Conservation (phyloP, 106 monocot species). For the Iris macrosiphon region DNA sequence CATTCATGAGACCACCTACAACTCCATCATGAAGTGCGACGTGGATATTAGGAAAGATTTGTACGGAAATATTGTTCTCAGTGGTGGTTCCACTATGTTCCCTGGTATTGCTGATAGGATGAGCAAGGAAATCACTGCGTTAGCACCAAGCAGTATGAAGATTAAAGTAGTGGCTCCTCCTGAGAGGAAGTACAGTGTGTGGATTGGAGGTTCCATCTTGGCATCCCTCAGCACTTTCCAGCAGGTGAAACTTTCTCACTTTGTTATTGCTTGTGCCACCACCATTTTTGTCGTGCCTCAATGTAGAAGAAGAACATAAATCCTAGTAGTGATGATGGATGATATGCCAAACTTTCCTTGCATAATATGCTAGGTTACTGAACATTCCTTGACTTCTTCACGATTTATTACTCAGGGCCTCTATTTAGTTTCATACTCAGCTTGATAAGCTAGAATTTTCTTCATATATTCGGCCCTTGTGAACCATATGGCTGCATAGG, state of each 20-base stretch:
- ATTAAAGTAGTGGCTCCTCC: constrained; percentile 40
- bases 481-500: too few relatives aligned
- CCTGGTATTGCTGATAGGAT: constrained; percentile 38
- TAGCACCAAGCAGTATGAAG: constrained; percentile 42
- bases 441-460: too few relatives aligned
- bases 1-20: constrained; percentile 33
- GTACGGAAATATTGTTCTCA: constrained; percentile 36
- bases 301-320: too few relatives aligned
- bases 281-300: too few relatives aligned
- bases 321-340: too few relatives aligned
- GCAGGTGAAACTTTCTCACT: constrained; percentile 16
- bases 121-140: constrained; percentile 35
- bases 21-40: constrained; percentile 45
- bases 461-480: too few relatives aligned
- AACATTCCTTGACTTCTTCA: too few relatives aligned
- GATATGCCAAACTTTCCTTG: too few relatives aligned
- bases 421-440: too few relatives aligned
- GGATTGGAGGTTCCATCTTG: constrained; percentile 48
- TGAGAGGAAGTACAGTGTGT: constrained; percentile 39
- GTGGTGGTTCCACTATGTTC: constrained; percentile 43
- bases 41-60: constrained; percentile 42
- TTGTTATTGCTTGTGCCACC: not conserved
- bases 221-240: constrained; percentile 39
- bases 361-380: too few relatives aligned
- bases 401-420: too few relatives aligned